Percentiles rank a stretch among this genome's conserved stretches.
These are phyloP conservation scores for Penstemon davidsonii DNA, from an alignment of 257 asterid species.

Conservation along the genomic window DNA sequence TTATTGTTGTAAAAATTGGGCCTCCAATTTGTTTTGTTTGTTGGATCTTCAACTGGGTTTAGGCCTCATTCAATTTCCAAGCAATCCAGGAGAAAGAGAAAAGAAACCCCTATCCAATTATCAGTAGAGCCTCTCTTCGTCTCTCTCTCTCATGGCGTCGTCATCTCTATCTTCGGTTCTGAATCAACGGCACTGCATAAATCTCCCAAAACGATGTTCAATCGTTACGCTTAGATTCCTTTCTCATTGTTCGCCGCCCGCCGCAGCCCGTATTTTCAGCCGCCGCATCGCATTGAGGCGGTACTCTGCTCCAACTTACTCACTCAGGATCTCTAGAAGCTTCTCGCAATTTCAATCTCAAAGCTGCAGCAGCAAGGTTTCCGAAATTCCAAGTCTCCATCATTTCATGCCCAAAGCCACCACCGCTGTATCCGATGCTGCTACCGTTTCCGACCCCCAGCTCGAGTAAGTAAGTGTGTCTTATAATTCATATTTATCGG, in stretches of 20 bases:
- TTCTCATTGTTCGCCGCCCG: slow-evolving; percentile 31
- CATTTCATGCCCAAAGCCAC: slow-evolving; percentile 68
- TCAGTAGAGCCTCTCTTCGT: slow-evolving; percentile 27
- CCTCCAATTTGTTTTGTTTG: not conserved
- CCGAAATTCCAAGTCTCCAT: slow-evolving; percentile 48
- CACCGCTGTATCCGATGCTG: slow-evolving; percentile 33
- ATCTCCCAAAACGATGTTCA: slow-evolving; percentile 49
- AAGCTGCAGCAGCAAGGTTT: slow-evolving; percentile 24
- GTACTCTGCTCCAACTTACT: slow-evolving; percentile 36
- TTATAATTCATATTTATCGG: not conserved
- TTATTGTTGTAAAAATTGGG: not conserved
- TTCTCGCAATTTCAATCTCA: slow-evolving; percentile 43
- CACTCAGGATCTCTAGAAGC: slow-evolving; percentile 41
- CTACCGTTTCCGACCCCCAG: slow-evolving; percentile 42
- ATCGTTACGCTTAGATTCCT: slow-evolving; percentile 49
- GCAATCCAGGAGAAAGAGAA: not conserved
- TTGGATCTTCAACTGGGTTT: not conserved
- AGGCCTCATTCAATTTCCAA: slow-evolving; percentile 23
- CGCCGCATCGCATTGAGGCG: slow-evolving; percentile 29
- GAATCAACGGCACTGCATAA: slow-evolving; percentile 56
- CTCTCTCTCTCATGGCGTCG: slow-evolving; percentile 48
- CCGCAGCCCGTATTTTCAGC: slow-evolving; percentile 29
- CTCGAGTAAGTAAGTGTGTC: slow-evolving; percentile 47
- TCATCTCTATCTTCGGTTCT: slow-evolving; percentile 60
- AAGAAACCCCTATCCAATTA: slow-evolving; percentile 35